Evolutionary conservation across 192 early-diverging fungal genomes (phyloP).

Genomic region (Coemansia sp.): DNA sequence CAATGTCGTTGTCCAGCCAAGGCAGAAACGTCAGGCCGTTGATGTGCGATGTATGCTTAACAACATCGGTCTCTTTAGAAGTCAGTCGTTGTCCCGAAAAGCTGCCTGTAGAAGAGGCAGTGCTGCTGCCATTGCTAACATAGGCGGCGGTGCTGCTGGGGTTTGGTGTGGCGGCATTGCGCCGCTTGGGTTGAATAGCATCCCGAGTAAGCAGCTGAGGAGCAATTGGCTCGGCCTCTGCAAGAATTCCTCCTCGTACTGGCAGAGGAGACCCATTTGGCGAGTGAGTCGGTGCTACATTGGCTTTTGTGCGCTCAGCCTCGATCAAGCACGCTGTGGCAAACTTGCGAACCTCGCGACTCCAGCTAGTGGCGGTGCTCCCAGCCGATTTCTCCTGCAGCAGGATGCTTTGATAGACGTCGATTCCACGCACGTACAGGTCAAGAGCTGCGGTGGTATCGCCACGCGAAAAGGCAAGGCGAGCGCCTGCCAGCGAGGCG

Average conservation of each 20-base stretch:
- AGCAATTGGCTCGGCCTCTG: neutral
- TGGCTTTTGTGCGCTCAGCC: constrained; percentile 29
- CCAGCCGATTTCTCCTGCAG: constrained; percentile 10
- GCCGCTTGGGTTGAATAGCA: neutral
- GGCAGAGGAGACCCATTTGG: neutral
- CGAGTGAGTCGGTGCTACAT: neutral
- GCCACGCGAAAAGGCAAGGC: constrained; percentile 8
- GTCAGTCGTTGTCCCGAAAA: constrained; percentile 22
- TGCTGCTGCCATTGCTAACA: constrained; percentile 10
- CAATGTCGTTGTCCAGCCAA: constrained; percentile 65
- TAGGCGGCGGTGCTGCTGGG: neutral
- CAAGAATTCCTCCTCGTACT: neutral
- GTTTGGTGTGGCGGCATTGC: neutral
- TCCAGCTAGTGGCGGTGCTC: constrained; percentile 5
- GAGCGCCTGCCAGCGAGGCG: constrained; percentile 17
- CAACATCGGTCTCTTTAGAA: constrained; percentile 58
- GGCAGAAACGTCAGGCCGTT: constrained; percentile 73
- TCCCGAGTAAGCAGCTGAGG: neutral
- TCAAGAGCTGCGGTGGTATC: constrained; percentile 14
- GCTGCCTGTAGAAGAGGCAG: neutral
- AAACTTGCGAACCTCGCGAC: constrained; percentile 36
- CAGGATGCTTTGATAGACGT: constrained; percentile 35
- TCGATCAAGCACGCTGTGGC: constrained; percentile 19
- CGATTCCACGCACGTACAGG: constrained; percentile 27
- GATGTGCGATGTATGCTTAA: constrained; percentile 66